These are phyloP conservation scores for Sabuloglossum arenarium DNA, from an alignment of 495 filamentous ascomycete genomes.

Conservation along the genomic window DNA sequence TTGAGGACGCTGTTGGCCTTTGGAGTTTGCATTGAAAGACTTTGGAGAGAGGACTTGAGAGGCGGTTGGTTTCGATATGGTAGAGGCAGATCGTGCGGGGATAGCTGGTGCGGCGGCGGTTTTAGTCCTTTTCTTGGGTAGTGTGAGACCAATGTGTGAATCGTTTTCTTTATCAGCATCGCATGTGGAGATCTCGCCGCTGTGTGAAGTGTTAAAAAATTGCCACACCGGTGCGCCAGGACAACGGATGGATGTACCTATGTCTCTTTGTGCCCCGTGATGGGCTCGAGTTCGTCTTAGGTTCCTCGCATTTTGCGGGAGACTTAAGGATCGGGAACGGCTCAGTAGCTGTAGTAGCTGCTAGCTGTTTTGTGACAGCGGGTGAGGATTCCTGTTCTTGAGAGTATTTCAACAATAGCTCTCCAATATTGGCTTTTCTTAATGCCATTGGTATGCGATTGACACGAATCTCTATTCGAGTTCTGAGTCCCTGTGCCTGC, in stretches of 20 bases:
- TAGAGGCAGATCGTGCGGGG: not conserved
- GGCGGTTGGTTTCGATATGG: not conserved
- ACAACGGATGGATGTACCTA: not conserved
- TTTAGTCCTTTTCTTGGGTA: slow-evolving; percentile 7
- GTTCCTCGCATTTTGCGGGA: not conserved
- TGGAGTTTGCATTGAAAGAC: not conserved
- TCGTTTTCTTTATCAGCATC: slow-evolving; percentile 6
- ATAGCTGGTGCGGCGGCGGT: not conserved
- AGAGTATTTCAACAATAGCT: slow-evolving; percentile 40
- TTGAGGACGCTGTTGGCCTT: not conserved
- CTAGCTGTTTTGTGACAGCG: not conserved
- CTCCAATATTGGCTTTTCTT: slow-evolving; percentile 65
- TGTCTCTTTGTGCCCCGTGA: slow-evolving; percentile 1
- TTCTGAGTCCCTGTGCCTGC: slow-evolving; percentile 62
- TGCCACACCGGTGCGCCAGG: not conserved
- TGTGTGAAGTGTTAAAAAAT: not conserved
- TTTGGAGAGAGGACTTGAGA: slow-evolving; percentile 8
- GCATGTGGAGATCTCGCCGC: slow-evolving; percentile 1
- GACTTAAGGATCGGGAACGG: not conserved
- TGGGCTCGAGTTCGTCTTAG: not conserved
- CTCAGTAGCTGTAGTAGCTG: not conserved
- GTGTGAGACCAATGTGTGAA: not conserved
- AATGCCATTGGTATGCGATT: slow-evolving; percentile 74
- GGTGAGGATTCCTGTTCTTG: not conserved
- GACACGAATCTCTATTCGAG: slow-evolving; percentile 82